Conservation (phyloP, 306 rosid species). For the Calophaca sinica region DNA sequence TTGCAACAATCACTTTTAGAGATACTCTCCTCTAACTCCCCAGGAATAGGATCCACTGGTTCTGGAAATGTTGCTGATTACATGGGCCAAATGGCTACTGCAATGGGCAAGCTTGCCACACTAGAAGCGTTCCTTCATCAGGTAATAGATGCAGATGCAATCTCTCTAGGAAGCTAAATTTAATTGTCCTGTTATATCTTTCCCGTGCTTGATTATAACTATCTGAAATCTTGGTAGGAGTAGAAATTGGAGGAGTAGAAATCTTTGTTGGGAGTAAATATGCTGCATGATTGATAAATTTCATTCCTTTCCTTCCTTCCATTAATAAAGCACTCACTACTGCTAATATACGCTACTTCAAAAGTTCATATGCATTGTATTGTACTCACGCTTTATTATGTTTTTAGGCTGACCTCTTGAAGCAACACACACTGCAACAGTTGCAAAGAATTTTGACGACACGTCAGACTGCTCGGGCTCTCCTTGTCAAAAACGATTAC, state of each 20-base stretch:
- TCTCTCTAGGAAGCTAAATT: too few species aligned
- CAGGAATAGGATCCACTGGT: slow-evolving; percentile 48
- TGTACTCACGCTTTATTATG: background rate
- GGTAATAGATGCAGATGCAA: slow-evolving; percentile 41
- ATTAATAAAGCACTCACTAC: background rate
- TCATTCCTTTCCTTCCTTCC: background rate
- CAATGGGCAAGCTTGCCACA: slow-evolving; percentile 76
- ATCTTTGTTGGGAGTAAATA: too few species aligned
- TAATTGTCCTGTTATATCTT: too few species aligned
- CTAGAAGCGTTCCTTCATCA: slow-evolving; percentile 69
- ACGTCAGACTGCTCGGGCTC: slow-evolving; percentile 78
- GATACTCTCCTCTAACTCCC: slow-evolving; percentile 62
- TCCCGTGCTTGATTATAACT: too few species aligned
- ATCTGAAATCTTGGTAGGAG: too few species aligned
- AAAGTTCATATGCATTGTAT: too few species aligned
- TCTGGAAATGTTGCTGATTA: slow-evolving; percentile 77
- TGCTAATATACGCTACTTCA: too few species aligned
- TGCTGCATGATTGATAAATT: background rate
- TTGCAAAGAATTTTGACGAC: slow-evolving; percentile 75
- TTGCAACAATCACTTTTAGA: slow-evolving; percentile 75
- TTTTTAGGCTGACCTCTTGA: slow-evolving; percentile 81
- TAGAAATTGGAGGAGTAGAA: too few species aligned
- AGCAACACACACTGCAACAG: slow-evolving; percentile 80
- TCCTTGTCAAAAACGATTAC: slow-evolving; percentile 70
- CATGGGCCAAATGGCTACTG: slow-evolving; percentile 93